Base-by-base conservation (phyloP, 176 grass and related monocot genomes). In the Aegilops speltoides region DNA sequence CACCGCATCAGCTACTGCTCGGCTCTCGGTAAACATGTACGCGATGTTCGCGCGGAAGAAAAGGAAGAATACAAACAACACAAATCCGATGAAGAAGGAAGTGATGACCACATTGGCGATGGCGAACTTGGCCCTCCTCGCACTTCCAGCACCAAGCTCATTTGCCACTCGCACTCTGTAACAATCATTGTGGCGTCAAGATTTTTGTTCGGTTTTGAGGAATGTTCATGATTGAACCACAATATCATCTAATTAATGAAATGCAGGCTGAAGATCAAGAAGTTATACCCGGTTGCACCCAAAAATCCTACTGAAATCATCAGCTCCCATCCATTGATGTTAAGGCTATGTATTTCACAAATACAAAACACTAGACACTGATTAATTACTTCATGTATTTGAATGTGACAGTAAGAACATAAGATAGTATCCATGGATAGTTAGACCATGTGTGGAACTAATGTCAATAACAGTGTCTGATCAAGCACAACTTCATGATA, bases 271-370 rank as follows among this genome's bases (percentile, higher is more conserved):
- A 76, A 62, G 22, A 72, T 6, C 24, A 82, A 17, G 0, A 74
- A 5, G 17, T 22, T 86, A 92, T 93, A 98, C 96, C 96, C 96
- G 64, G 82, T 89, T 71, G 93, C 90, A 23, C 84, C 76, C 75
- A 96, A 63, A 46, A 98, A 95, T 37, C 93, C 93, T 0, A 98
- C 25, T 20, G 93, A 91, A 20, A 96, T 92, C 93, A 98, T 98
- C 93, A 95, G 95, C 84, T 96, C 90, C 97, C 92, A 98, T n/a
- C 92, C 97, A 57, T 94, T 98, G 85, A 96, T 98, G 17, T 96
- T 98, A 36, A 98, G 76, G 88, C 96, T 96, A 83, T 80, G 63
- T 45, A 54, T 69, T 63, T 86, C 50, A 61, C 14, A 77, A 48
- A 38, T 15, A 80, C 26, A 61, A 25, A 52, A 7, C 23, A 38